These are phyloP conservation scores for Nannochloropsis gaditana DNA, from an alignment of 108 stramenopile species.

Conservation along the genomic window DNA sequence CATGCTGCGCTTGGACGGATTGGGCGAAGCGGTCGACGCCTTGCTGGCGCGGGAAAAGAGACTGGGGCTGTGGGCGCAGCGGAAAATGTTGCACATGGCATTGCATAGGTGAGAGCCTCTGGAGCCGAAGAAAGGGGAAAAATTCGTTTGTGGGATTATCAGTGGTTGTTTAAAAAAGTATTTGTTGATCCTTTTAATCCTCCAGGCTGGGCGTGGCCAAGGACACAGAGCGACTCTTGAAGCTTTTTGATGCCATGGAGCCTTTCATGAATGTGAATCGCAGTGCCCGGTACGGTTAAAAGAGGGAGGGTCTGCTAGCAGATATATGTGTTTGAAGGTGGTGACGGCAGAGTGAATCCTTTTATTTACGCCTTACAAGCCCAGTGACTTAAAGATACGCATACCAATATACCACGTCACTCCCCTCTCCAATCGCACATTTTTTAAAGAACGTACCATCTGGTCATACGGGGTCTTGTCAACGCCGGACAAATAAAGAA, in stretches of 20 bases:
- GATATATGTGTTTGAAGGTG: no score
- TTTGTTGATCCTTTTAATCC: no score
- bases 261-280: neutral
- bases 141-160: neutral
- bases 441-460: neutral
- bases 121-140: neutral
- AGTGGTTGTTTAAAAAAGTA: neutral
- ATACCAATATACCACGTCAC: neutral
- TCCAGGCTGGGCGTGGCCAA: neutral
- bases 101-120: neutral
- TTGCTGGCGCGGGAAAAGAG: neutral
- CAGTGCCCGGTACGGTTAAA: neutral
- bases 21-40: neutral
- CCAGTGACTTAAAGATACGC: no score
- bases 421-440: neutral
- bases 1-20: neutral
- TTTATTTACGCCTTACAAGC: no score
- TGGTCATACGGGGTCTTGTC: neutral
- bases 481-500: neutral
- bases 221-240: conserved; percentile 12
- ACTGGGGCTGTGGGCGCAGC: neutral
- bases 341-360: no score
- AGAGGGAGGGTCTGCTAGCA: neutral
- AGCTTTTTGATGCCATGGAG: neutral
- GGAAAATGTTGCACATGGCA: conserved; percentile 8